Conservation (phyloP, 2,329 filamentous ascomycete species). For the Capronia americana region DNA sequence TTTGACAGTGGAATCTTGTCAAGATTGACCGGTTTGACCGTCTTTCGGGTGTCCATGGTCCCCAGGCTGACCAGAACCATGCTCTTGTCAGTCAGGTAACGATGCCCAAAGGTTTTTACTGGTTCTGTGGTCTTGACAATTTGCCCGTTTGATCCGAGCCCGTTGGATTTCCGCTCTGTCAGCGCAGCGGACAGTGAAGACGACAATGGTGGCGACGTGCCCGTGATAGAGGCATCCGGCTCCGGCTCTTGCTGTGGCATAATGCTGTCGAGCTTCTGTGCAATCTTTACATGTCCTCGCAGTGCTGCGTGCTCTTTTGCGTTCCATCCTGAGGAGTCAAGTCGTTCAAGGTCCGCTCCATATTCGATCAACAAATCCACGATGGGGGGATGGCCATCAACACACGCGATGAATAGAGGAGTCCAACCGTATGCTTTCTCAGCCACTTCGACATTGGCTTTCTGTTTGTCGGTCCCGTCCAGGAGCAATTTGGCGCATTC, state of each 20-base stretch:
- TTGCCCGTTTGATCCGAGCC: slow-evolving; percentile 41
- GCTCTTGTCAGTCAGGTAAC: slow-evolving; percentile 86
- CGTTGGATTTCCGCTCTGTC: slow-evolving; percentile 51
- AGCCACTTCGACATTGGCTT: slow-evolving; percentile 74
- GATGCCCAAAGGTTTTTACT: slow-evolving; percentile 93
- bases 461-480: slow-evolving; percentile 71
- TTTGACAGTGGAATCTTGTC: slow-evolving; percentile 86
- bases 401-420: slow-evolving; percentile 88
- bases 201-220: slow-evolving; percentile 43
- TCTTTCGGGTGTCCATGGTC: slow-evolving; percentile 91
- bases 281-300: slow-evolving; percentile 84
- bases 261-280: slow-evolving; percentile 68
- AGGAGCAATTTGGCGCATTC: slow-evolving; percentile 80
- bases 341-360: slow-evolving; percentile 74
- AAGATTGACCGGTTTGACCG: slow-evolving; percentile 78
- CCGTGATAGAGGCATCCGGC: slow-evolving; percentile 42
- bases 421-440: slow-evolving; percentile 94
- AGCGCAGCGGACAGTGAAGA: slow-evolving; percentile 45
- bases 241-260: slow-evolving; percentile 50
- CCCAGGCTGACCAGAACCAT: slow-evolving; percentile 92
- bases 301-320: slow-evolving; percentile 91
- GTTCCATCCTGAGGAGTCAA: slow-evolving; percentile 91
- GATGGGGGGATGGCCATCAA: slow-evolving; percentile 80
- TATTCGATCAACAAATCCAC: slow-evolving; percentile 78
- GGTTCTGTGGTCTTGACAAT: slow-evolving; percentile 69